A percentile compares a stretch with the other conserved stretches of the same genome.
Conservation (phyloP, 139 green algal species). For the Chlamydomonas sp. region DNA sequence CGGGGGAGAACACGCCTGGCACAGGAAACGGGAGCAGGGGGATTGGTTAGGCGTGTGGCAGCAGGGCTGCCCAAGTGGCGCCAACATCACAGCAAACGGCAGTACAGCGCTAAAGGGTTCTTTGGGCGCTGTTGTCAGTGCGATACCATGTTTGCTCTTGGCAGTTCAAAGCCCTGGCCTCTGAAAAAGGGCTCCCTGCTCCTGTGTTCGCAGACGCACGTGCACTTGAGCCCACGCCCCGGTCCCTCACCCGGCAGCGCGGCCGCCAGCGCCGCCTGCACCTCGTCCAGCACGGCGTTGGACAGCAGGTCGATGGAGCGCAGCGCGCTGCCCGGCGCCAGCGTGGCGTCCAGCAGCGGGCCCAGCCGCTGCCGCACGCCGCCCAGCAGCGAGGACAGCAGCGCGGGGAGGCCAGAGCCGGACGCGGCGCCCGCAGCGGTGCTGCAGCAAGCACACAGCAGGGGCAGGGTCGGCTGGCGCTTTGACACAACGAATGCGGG, state of each 20-base stretch:
- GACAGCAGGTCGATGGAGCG: constrained; percentile 85
- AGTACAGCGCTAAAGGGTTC: no score
- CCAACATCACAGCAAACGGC: no score
- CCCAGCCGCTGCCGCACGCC: constrained; percentile 27
- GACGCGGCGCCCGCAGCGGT: background rate
- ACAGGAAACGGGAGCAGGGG: no score
- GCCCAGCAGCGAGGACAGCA: constrained; percentile 45
- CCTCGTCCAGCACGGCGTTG: constrained; percentile 80
- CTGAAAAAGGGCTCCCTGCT: background rate
- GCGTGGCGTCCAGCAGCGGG: constrained; percentile 44
- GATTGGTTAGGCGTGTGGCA: background rate
- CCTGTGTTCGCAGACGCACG: no score
- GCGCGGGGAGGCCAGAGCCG: constrained; percentile 24
- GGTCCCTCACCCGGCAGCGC: constrained; percentile 58
- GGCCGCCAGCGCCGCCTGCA: constrained; percentile 67
- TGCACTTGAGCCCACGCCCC: background rate
- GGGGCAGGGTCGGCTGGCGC: no score
- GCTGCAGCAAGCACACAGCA: background rate
- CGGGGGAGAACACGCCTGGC: constrained; percentile 86
- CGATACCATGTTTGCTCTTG: no score
- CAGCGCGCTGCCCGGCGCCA: constrained; percentile 57
- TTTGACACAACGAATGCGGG: no score
- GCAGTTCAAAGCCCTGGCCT: background rate
- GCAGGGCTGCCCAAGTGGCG: no score
- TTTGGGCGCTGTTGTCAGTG: no score